These are phyloP conservation scores for Trichoderma sp. DNA, from an alignment of 2,329 filamentous ascomycete species.

Conservation along the genomic window DNA sequence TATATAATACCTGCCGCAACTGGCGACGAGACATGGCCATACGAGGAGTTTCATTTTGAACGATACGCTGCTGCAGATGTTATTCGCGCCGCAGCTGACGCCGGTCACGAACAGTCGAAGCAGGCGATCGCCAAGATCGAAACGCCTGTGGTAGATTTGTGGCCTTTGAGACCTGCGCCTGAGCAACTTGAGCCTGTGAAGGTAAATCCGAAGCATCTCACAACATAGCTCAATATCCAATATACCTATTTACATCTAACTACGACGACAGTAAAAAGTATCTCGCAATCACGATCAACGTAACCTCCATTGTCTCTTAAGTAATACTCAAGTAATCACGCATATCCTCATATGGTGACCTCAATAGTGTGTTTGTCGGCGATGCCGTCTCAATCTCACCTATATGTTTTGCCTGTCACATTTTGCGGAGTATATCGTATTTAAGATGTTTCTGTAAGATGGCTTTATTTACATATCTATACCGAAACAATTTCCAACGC, in stretches of 20 bases:
- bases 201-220: background rate
- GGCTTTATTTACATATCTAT: background rate
- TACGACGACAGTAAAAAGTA: background rate
- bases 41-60: constrained; percentile 1
- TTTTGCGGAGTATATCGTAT: background rate
- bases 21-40: background rate
- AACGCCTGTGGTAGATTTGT: constrained; percentile 1
- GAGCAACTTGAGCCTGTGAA: constrained; percentile 13
- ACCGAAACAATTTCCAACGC: background rate
- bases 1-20: constrained; percentile 14
- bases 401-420: background rate
- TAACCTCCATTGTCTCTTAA: background rate
- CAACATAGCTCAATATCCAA: background rate
- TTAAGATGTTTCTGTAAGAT: background rate
- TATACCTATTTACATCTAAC: background rate
- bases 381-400: background rate
- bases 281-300: background rate
- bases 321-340: background rate
- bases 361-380: background rate
- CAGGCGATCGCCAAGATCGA: background rate
- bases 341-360: background rate
- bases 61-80: constrained; percentile 11
- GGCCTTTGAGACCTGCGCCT: constrained; percentile 7
- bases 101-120: background rate
- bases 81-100: constrained; percentile 11